Evolutionary conservation across 73 alveolate genomes (phyloP).

Genomic region (Tetrahymena borealis): DNA sequence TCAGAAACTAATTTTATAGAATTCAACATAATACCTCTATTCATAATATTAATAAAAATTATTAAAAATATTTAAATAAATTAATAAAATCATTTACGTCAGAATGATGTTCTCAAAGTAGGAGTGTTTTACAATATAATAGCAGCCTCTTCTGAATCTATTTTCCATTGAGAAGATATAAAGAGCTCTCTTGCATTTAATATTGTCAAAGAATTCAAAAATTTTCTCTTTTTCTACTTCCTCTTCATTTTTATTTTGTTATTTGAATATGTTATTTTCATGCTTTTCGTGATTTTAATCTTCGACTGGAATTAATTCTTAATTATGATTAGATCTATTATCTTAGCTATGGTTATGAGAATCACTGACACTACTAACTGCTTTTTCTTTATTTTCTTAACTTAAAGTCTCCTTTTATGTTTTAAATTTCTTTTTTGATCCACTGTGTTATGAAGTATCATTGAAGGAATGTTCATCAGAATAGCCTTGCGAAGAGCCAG

Average conservation of each 20-base stretch:
- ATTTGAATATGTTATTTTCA: background rate
- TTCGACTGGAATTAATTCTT: background rate
- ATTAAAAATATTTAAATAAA: background rate
- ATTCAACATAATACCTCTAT: background rate
- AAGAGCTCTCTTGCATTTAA: background rate
- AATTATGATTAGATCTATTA: background rate
- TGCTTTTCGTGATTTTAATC: background rate
- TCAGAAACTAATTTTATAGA: slow-evolving; percentile 17
- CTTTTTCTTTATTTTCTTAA: background rate
- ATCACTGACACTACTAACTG: background rate
- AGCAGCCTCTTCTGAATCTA: background rate
- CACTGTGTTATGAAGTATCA: background rate
- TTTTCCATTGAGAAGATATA: slow-evolving; percentile 20
- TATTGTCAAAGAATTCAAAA: background rate
- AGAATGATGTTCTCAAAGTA: slow-evolving; percentile 11
- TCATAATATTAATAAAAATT: background rate
- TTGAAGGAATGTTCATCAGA: background rate
- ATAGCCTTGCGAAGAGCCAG: background rate
- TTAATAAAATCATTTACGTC: background rate
- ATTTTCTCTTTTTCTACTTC: background rate
- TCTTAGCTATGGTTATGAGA: background rate
- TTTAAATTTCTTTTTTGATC: background rate
- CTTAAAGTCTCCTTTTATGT: background rate
- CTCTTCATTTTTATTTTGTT: background rate
- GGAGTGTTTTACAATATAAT: background rate